Evolutionary conservation across 352 stramenopile species (phyloP).

Genomic region (Phytopythium mirpurense): DNA sequence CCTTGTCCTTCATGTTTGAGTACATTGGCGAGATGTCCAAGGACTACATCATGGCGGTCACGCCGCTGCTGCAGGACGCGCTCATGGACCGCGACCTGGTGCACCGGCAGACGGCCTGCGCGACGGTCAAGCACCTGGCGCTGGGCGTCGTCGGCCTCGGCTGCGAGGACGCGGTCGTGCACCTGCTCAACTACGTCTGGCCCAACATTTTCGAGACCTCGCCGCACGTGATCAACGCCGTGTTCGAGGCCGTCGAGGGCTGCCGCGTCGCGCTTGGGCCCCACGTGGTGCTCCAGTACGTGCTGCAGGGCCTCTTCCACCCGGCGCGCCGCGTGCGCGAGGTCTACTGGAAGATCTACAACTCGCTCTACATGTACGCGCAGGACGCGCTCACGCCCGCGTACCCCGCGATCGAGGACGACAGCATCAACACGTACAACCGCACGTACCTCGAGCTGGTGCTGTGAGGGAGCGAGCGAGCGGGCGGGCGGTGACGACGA

Average conservation of each 20-base stretch:
- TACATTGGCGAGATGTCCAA: constrained; percentile 99
- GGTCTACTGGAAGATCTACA: constrained; percentile 99
- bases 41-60: constrained; percentile 99
- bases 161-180: constrained; percentile 97
- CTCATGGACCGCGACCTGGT: constrained; percentile 99
- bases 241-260: constrained; percentile 97
- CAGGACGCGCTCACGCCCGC: constrained; percentile 95
- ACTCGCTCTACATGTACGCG: constrained; percentile 99
- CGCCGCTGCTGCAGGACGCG: constrained; percentile 97
- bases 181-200: constrained; percentile 99
- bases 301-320: constrained; percentile 98
- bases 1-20: constrained; percentile 99
- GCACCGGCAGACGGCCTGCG: constrained; percentile 97
- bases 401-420: constrained; percentile 96
- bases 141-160: constrained; percentile 95
- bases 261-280: constrained; percentile 95
- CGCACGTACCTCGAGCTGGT: constrained; percentile 93
- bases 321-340: constrained; percentile 97
- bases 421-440: constrained; percentile 94
- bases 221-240: constrained; percentile 98
- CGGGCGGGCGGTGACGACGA: too few relatives aligned
- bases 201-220: constrained; percentile 99
- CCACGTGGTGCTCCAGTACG: constrained; percentile 97
- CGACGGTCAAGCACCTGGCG: constrained; percentile 97
- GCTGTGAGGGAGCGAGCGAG: constrained; percentile 26